Conservation (phyloP, 2,329 filamentous ascomycete species). For the Sporothrix curviconia region DNA sequence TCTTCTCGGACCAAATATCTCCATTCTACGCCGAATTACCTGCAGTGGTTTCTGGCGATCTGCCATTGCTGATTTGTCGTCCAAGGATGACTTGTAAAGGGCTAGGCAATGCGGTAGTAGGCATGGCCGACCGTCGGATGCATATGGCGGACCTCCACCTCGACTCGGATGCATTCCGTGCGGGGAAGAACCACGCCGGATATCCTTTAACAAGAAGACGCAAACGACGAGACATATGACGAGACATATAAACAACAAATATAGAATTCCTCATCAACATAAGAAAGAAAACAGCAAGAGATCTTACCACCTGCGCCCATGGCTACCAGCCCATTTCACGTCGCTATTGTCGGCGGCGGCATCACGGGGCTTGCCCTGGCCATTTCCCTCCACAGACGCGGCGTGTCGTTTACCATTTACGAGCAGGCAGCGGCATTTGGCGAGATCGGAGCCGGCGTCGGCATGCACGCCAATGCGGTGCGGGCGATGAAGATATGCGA, state of each 20-base stretch:
- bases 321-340: slow-evolving; percentile 21
- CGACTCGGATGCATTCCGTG: background rate
- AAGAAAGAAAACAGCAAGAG: background rate
- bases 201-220: no score
- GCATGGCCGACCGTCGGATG: background rate
- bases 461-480: slow-evolving; percentile 30
- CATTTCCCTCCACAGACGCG: slow-evolving; percentile 26
- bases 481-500: slow-evolving; percentile 28
- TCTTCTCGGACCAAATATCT: no score
- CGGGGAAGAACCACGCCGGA: background rate
- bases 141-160: background rate
- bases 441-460: slow-evolving; percentile 34
- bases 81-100: no score
- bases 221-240: no score
- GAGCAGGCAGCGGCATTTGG: slow-evolving; percentile 29
- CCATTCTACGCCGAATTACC: no score
- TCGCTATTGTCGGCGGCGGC: slow-evolving; percentile 36
- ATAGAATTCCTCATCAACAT: background rate
- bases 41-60: no score
- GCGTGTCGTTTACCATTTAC: slow-evolving; percentile 30
- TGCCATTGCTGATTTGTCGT: no score
- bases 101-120: no score
- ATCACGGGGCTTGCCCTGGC: slow-evolving; percentile 34
- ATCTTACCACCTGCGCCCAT: background rate
- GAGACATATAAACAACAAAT: background rate